phyloP scores from a whole-genome alignment of 2,329 filamentous ascomycete species.

The Cryoendolithus antarcticus region DNA sequence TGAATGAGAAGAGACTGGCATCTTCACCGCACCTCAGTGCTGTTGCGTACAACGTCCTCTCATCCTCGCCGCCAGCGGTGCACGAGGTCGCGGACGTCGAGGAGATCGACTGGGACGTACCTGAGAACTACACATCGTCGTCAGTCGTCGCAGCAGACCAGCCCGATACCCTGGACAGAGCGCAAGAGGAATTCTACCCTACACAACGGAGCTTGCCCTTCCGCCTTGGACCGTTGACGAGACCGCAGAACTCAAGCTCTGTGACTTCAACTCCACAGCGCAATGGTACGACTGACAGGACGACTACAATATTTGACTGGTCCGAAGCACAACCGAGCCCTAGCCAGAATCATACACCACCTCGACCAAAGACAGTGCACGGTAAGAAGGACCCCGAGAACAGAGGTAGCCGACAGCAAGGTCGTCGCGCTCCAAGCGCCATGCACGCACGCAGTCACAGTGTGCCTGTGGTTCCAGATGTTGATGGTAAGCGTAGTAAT shows the following conservation, averaged over 20 bases:
- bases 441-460: constrained; percentile 70
- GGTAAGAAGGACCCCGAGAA: constrained; percentile 61
- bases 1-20: constrained; percentile 23
- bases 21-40: constrained; percentile 26
- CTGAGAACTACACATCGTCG: too few relatives aligned
- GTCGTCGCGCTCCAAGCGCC: constrained; percentile 54
- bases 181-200: neutral
- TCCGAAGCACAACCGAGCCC: constrained; percentile 53
- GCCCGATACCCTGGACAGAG: constrained; percentile 1
- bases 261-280: constrained; percentile 26
- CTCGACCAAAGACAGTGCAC: constrained; percentile 61
- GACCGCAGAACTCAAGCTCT: constrained; percentile 19
- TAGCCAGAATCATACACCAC: constrained; percentile 48
- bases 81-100: constrained; percentile 26
- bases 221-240: constrained; percentile 15
- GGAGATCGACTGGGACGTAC: constrained; percentile 25
- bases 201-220: constrained; percentile 10
- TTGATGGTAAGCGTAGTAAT: constrained; percentile 38
- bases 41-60: constrained; percentile 21
- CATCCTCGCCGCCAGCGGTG: constrained; percentile 34
- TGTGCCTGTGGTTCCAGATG: constrained; percentile 58
- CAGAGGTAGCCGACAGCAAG: constrained; percentile 55
- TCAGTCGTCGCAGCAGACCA: constrained; percentile 10
- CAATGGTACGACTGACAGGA: constrained; percentile 26
- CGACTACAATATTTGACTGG: constrained; percentile 65